Percentiles rank a stretch among this genome's conserved stretches.
Conservation (phyloP, 768 basidiomycete species). For the Paxillus involutus region DNA sequence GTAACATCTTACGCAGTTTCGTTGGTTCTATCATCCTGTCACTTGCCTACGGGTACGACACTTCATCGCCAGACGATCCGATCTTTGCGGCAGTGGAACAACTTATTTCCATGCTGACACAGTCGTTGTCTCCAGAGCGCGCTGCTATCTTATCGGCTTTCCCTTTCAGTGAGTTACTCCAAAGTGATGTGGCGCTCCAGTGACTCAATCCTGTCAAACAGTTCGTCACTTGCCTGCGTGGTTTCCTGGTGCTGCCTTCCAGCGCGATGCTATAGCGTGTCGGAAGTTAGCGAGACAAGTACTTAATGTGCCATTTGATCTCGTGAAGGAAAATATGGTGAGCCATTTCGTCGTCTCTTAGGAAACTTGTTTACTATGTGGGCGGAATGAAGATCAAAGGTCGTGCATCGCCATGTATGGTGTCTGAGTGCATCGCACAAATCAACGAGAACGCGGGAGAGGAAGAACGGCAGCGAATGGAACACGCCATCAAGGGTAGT, state of each 20-base stretch:
- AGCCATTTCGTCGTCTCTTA: background rate
- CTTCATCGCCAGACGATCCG: slow-evolving; percentile 6
- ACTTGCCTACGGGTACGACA: slow-evolving; percentile 9
- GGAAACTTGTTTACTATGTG: background rate
- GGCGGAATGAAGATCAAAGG: background rate
- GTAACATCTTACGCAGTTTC: background rate
- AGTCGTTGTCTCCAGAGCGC: slow-evolving; percentile 1
- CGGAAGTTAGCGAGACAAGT: background rate
- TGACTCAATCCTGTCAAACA: background rate
- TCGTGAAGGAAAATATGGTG: slow-evolving; percentile 13
- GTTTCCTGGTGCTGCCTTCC: slow-evolving; percentile 14
- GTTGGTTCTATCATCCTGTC: slow-evolving; percentile 6
- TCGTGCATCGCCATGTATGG: slow-evolving; percentile 8
- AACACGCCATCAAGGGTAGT: background rate
- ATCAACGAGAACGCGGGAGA: background rate
- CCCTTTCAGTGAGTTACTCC: slow-evolving; percentile 18
- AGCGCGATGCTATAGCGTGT: background rate
- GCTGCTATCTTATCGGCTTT: slow-evolving; percentile 5
- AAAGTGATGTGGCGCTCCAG: background rate
- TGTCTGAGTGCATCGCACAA: background rate
- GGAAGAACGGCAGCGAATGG: background rate
- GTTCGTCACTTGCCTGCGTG: slow-evolving; percentile 24
- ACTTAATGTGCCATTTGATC: slow-evolving; percentile 12
- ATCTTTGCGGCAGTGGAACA: background rate
- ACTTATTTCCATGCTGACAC: background rate